A percentile compares a stretch with the other conserved stretches of the same genome.
phyloP scores from a whole-genome alignment of 1,284 basidiomycete genomes.

The Leccinum colubrinum region DNA sequence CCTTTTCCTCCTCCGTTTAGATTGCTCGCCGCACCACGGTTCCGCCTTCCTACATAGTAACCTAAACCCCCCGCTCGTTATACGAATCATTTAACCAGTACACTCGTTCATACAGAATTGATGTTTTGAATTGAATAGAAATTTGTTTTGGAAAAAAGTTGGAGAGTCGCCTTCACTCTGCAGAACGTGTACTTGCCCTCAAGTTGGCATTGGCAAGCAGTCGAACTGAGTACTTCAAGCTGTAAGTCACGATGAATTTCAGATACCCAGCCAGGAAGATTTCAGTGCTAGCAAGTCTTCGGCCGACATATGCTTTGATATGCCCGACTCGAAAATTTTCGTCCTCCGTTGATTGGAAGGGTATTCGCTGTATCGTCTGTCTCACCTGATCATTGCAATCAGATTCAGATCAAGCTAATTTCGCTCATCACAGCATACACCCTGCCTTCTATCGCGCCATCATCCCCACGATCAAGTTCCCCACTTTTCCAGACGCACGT shows the following conservation, averaged over 20 bases:
- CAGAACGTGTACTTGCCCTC: background rate
- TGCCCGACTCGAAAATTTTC: background rate
- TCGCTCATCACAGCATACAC: background rate
- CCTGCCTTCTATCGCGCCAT: background rate
- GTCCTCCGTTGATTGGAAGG: background rate
- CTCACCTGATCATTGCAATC: conserved; percentile 8
- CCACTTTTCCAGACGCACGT: conserved; percentile 1
- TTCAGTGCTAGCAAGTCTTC: background rate
- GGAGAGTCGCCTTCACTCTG: background rate
- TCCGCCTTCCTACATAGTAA: conserved; percentile 18
- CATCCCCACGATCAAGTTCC: conserved; percentile 2
- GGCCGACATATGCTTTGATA: background rate
- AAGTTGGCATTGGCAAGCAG: background rate
- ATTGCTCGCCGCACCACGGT: conserved; percentile 22
- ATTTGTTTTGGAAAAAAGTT: conserved; percentile 7
- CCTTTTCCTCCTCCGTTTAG: conserved; percentile 14
- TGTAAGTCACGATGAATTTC: conserved; percentile 1
- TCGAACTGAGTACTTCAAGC: background rate
- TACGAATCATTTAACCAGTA: conserved; percentile 23
- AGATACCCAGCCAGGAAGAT: background rate
- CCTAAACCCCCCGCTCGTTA: conserved; percentile 27
- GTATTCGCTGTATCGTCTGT: conserved; percentile 1
- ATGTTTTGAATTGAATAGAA: conserved; percentile 29
- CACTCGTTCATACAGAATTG: conserved; percentile 22
- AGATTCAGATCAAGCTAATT: conserved; percentile 4